phyloP scores from a whole-genome alignment of 352 stramenopile genomes.

The Phytophthora lateralis region DNA sequence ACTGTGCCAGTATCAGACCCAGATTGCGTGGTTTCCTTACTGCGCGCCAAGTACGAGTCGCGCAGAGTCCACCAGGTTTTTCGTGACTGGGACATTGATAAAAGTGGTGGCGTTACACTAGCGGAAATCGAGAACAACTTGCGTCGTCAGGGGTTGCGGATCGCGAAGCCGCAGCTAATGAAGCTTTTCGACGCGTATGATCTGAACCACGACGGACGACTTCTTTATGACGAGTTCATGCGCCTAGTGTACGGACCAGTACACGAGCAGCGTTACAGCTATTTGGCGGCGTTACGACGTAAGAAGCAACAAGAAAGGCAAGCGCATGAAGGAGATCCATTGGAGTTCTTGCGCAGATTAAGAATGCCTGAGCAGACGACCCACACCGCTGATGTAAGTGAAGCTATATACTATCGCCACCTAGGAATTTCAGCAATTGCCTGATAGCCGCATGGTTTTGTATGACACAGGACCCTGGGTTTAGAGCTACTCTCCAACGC shows the following conservation, averaged over 20 bases:
- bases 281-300: constrained; percentile 10
- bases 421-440: not conserved
- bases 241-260: constrained; percentile 44
- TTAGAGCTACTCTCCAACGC: constrained; percentile 41
- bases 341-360: constrained; percentile 43
- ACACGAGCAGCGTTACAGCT: constrained; percentile 23
- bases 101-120: constrained; percentile 53
- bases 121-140: constrained; percentile 54
- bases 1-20: constrained; percentile 34
- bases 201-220: constrained; percentile 39
- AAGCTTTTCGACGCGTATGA: constrained; percentile 53
- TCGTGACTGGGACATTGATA: constrained; percentile 65
- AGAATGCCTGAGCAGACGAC: constrained; percentile 6
- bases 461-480: constrained; percentile 33
- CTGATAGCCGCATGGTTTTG: not conserved
- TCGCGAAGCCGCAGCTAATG: constrained; percentile 39
- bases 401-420: not conserved
- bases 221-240: constrained; percentile 59
- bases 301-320: constrained; percentile 16
- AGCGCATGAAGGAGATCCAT: constrained; percentile 31
- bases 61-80: constrained; percentile 51
- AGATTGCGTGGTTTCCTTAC: constrained; percentile 43
- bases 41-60: constrained; percentile 58
- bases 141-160: constrained; percentile 43
- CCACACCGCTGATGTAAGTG: constrained; percentile 18